Base-by-base conservation (phyloP, 1,284 basidiomycete genomes). In the Lentinula novae-zelandiae region DNA sequence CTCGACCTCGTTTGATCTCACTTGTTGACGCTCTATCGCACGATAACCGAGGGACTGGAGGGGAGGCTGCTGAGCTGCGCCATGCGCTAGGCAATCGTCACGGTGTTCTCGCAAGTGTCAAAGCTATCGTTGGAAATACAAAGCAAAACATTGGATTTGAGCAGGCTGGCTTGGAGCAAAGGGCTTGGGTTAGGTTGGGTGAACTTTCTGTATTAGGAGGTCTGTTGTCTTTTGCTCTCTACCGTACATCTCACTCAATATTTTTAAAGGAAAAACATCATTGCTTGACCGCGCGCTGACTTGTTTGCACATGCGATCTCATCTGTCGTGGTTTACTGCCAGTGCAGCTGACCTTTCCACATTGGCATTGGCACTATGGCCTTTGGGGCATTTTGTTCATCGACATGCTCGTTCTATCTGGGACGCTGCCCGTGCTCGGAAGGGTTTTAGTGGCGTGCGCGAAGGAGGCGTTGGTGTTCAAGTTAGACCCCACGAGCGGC, bases 341-440 rank as follows among this genome's bases (percentile, higher is more conserved):
- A 74, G 77, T 1, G 73, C 81, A 1, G 75, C 75, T 3, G 82
- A 87, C 52, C 71, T 85, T n/a, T 76, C 78, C 5, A 86, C 86
- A 0, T 76, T 86, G 15, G 82, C 87, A 0, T 73, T 90, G 27
- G 76, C 85, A 53, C 71, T 84, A 31, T 76, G 76, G 54, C 70
- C 75, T 66, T 55, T 80, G 64, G 61, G 67, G 36, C 60, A 66
- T 60, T 67, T 72, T 51, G 68, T 71, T 1, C 67, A 67, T 12
- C 65, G 66, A 42, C 71, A 69, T 53, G 67, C 83, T 2, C 76
- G 78, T 27, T 72, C 76, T 2, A 64, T 77, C 12, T 85, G 83
- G 83, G 65, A 66, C 8, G 64, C 70, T 38, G 77, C 77, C 1
- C 55, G 65, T 31, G 52, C 60, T 13, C 52, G 62, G 8, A 60